Conservation (phyloP, 2,329 filamentous ascomycete species). For the Atkinsonella texensis region DNA sequence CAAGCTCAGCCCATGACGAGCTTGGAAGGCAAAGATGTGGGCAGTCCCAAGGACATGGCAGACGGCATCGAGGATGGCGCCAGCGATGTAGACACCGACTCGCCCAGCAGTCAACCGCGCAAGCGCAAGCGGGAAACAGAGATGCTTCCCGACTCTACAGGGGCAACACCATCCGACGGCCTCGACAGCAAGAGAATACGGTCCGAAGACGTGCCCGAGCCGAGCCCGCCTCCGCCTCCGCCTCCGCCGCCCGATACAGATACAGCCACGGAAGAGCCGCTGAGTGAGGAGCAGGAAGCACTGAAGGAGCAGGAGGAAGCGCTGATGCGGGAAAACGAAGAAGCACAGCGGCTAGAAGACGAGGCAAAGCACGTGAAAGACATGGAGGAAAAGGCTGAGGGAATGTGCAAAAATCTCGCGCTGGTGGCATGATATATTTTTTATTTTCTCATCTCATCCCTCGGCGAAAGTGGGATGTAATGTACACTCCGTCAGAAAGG, state of each 20-base stretch:
- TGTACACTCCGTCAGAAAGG: neutral
- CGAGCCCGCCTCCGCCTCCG: slow-evolving; percentile 33
- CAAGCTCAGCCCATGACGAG: slow-evolving; percentile 1
- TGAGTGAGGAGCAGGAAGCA: slow-evolving; percentile 25
- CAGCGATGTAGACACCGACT: slow-evolving; percentile 26
- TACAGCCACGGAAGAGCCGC: slow-evolving; percentile 21
- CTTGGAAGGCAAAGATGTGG: neutral
- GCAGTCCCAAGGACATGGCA: neutral
- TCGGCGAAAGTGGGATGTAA: neutral
- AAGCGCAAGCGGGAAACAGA: slow-evolving; percentile 52
- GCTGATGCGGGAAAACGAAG: slow-evolving; percentile 40
- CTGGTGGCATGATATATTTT: slow-evolving; percentile 8
- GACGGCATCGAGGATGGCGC: slow-evolving; percentile 15
- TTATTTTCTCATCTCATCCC: neutral
- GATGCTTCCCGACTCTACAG: slow-evolving; percentile 24
- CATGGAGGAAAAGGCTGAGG: slow-evolving; percentile 14
- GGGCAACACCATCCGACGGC: slow-evolving; percentile 40
- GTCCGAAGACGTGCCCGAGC: slow-evolving; percentile 30
- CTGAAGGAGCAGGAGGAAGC: slow-evolving; percentile 39
- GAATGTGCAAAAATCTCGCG: slow-evolving; percentile 12
- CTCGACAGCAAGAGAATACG: slow-evolving; percentile 42
- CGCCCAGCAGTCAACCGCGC: slow-evolving; percentile 36
- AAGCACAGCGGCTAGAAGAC: slow-evolving; percentile 39
- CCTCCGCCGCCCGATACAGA: slow-evolving; percentile 32
- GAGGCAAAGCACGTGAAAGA: slow-evolving; percentile 25